Evolutionary conservation across 176 grass and related monocot species (phyloP).

Genomic region (Oryza australiensis): DNA sequence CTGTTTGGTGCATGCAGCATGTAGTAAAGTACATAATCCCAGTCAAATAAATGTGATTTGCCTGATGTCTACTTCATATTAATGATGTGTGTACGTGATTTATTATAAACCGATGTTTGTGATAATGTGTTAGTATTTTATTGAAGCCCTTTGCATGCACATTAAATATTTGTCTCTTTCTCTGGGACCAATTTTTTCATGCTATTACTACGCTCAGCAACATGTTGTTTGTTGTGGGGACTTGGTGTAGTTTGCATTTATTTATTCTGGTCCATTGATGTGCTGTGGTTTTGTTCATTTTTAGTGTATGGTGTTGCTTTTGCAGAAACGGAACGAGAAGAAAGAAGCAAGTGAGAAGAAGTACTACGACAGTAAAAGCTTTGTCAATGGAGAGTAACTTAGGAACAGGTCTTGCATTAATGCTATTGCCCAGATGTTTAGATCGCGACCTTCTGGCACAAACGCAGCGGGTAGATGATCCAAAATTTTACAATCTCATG

Average conservation of each 20-base stretch:
- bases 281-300: slow-evolving; percentile 27
- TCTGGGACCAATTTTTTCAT: slow-evolving; percentile 24
- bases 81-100: slow-evolving; percentile 15
- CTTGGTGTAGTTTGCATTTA: slow-evolving; percentile 14
- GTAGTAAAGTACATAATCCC: background rate
- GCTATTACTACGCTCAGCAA: background rate
- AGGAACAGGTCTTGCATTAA: background rate
- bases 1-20: background rate
- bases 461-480: slow-evolving; percentile 24
- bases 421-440: slow-evolving; percentile 26
- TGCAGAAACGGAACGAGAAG: slow-evolving; percentile 96
- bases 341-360: slow-evolving; percentile 98
- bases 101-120: slow-evolving; percentile 31
- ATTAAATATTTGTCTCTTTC: slow-evolving; percentile 28
- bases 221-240: slow-evolving; percentile 13
- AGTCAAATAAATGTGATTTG: slow-evolving; percentile 5
- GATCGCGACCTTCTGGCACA: slow-evolving; percentile 26
- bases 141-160: slow-evolving; percentile 6
- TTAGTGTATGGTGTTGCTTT: slow-evolving; percentile 6
- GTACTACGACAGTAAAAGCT: slow-evolving; percentile 83
- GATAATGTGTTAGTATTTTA: slow-evolving; percentile 5
- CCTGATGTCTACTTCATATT: slow-evolving; percentile 21
- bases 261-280: slow-evolving; percentile 42
- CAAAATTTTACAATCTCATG: slow-evolving; percentile 34
- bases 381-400: slow-evolving; percentile 69